Conservation (phyloP, 345 rosid species). For the Eucalyptus cloeziana region DNA sequence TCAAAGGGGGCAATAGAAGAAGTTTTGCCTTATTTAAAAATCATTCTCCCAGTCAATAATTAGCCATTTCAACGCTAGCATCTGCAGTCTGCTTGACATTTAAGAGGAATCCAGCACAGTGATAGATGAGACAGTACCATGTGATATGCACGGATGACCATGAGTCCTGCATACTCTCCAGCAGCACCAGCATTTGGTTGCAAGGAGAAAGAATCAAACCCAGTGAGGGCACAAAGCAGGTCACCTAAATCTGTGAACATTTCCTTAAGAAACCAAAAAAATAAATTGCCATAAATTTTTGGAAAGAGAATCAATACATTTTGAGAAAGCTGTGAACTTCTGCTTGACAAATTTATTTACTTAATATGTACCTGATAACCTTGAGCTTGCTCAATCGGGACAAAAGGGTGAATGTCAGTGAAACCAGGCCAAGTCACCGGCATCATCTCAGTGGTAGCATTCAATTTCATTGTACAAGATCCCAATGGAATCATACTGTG, state of each 20-base stretch:
- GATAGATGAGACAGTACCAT: constrained; percentile 24
- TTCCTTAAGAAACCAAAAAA: constrained; percentile 42
- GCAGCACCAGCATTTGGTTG: constrained; percentile 99
- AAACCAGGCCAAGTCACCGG: constrained; percentile 94
- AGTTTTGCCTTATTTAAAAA: not conserved
- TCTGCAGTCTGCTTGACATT: not conserved
- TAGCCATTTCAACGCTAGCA: not conserved
- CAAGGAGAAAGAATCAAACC: constrained; percentile 98
- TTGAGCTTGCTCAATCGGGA: constrained; percentile 67
- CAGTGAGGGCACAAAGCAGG: constrained; percentile 75
- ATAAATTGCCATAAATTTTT: not conserved
- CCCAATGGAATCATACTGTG: constrained; percentile 99
- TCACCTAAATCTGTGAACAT: constrained; percentile 87
- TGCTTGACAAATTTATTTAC: not conserved
- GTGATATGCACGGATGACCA: constrained; percentile 99
- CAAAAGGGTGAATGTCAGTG: constrained; percentile 88
- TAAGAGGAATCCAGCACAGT: not conserved
- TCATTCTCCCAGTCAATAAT: not conserved
- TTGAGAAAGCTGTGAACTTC: not conserved
- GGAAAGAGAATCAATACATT: not conserved
- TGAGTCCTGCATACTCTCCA: constrained; percentile 96
- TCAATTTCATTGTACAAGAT: constrained; percentile 97
- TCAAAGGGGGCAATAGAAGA: not conserved
- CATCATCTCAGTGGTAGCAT: constrained; percentile 97
- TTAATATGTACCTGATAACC: constrained; percentile 67